phyloP scores from a whole-genome alignment of 2,329 filamentous ascomycete genomes.

The Aulographum hederae region DNA sequence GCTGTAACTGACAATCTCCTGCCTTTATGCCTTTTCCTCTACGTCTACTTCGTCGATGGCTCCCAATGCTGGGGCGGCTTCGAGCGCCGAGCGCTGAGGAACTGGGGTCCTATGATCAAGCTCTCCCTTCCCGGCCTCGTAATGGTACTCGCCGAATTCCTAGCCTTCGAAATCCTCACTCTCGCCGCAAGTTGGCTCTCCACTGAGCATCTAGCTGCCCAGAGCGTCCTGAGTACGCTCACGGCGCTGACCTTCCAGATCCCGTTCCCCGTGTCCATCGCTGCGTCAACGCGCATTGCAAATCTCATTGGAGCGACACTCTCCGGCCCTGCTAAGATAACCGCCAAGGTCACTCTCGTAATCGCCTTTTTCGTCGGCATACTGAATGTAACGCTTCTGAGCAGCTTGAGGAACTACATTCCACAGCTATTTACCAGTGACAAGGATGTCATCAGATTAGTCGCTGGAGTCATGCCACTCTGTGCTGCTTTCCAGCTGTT shows the following conservation, averaged over 20 bases:
- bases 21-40: constrained; percentile 52
- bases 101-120: constrained; percentile 72
- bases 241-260: constrained; percentile 74
- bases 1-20: constrained; percentile 58
- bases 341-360: constrained; percentile 57
- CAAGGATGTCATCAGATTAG: constrained; percentile 46
- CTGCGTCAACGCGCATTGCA: constrained; percentile 71
- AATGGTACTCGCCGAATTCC: constrained; percentile 87
- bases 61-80: constrained; percentile 69
- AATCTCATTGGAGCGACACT: constrained; percentile 83
- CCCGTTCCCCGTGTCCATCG: constrained; percentile 80
- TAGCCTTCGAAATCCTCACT: constrained; percentile 83
- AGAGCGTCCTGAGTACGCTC: constrained; percentile 67
- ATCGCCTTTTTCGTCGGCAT: constrained; percentile 54
- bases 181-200: constrained; percentile 67
- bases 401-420: constrained; percentile 50
- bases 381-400: constrained; percentile 58
- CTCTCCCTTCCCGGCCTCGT: constrained; percentile 77
- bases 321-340: constrained; percentile 60
- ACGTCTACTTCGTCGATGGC: constrained; percentile 54
- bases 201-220: constrained; percentile 64
- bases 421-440: constrained; percentile 58
- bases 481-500: constrained; percentile 82
- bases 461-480: constrained; percentile 52
- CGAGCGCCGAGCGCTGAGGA: constrained; percentile 46